Base-by-base conservation (phyloP, 495 filamentous ascomycete species). In the Aspergillus asperescens region DNA sequence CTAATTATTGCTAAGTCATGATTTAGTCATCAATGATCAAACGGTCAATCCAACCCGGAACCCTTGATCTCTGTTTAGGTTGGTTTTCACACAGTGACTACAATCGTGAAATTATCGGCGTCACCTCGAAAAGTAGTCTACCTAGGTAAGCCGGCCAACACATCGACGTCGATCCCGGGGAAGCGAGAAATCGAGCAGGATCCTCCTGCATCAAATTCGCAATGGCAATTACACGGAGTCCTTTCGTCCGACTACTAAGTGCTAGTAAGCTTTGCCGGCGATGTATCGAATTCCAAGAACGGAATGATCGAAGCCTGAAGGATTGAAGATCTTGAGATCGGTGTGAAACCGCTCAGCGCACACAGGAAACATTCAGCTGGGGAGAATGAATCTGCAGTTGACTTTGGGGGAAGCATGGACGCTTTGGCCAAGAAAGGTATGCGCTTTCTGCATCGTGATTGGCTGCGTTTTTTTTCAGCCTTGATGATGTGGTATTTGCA, bases 191-290 rank as follows among this genome's bases (percentile, higher is more conserved):
- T n/a, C n/a, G n/a, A n/a, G n/a, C n/a, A n/a, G n/a, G 42, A 46
- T 46, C 42, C 42, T 32, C 42, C 42, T n/a, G 24, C 41, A 44
- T 32, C 29, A 32, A 12, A n/a, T n/a, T n/a, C 32, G 32, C 13
- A 7, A 31, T 10, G 29, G 29, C 29, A 4, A 35, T 16, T n/a
- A 5, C n/a, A 46, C 42, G 42, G 42, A 46, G 42, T 46, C 25
- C 42, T 46, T 32, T 32, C 42, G 42, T 32, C 42, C 42, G 42
- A 27, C 6, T 19, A 32, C 22, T 24, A 6, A 4, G 39, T 28
- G 35, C 35, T 42, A 42, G 22, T 22, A n/a, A n/a, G n/a, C n/a
- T n/a, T n/a, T n/a, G n/a, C n/a, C n/a, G n/a, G n/a, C n/a, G 9
- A 42, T 42, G 39, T 42, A 42, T 24, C 18, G 7, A 20, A n/a